Evolutionary conservation across 2,329 filamentous ascomycete genomes (phyloP).

Genomic region (Ilyonectria mors-panacis): DNA sequence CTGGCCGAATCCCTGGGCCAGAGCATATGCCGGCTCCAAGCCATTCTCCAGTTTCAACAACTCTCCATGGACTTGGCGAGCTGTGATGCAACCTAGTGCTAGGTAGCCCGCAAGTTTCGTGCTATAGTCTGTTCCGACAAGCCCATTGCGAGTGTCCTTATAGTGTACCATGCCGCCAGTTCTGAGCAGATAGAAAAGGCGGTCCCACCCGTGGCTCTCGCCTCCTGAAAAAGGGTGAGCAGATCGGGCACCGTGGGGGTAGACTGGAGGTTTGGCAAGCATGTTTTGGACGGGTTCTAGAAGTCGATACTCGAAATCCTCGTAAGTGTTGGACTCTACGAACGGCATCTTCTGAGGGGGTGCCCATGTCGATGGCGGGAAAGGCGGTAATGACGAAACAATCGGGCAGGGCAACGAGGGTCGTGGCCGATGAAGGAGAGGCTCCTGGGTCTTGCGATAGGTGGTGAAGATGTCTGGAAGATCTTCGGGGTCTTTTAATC

Average conservation of each 20-base stretch:
- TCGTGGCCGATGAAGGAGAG: conserved; percentile 76
- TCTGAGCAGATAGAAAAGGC: conserved; percentile 73
- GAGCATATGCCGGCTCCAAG: conserved; percentile 55
- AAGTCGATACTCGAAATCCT: conserved; percentile 68
- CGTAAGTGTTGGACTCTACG: conserved; percentile 69
- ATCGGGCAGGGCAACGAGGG: conserved; percentile 67
- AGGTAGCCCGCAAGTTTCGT: conserved; percentile 84
- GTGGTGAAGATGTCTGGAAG: conserved; percentile 83
- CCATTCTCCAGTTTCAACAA: conserved; percentile 80
- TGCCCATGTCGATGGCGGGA: conserved; percentile 65
- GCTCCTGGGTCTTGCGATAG: conserved; percentile 81
- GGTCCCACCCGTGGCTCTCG: conserved; percentile 70
- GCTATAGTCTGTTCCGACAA: conserved; percentile 79
- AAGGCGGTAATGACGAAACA: conserved; percentile 67
- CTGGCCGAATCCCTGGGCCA: conserved; percentile 71
- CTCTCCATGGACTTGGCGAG: conserved; percentile 79
- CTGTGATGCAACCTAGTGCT: conserved; percentile 79
- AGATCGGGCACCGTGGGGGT: conserved; percentile 68
- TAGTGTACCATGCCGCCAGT: conserved; percentile 75
- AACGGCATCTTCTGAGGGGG: conserved; percentile 76
- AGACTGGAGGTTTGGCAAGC: conserved; percentile 65
- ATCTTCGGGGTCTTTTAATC: conserved; percentile 69
- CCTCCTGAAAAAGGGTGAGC: conserved; percentile 80
- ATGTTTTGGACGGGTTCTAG: conserved; percentile 69
- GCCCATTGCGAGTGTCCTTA: conserved; percentile 79